phyloP scores from a whole-genome alignment of 441 rosid genomes.

The Lepidium campestre region DNA sequence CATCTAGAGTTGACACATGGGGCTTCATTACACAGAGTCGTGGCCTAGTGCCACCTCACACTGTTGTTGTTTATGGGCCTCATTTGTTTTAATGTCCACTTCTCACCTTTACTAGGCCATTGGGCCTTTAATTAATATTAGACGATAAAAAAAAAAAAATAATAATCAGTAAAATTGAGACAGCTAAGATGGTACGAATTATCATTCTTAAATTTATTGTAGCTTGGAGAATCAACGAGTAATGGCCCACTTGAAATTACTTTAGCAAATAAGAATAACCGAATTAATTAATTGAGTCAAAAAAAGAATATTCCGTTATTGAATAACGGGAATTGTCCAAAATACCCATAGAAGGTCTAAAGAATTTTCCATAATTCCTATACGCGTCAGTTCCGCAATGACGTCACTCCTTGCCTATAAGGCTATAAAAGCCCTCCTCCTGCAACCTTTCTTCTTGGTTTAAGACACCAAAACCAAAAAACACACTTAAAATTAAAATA shows the following conservation, averaged over 20 bases:
- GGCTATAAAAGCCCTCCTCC: slow-evolving; percentile 18
- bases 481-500: neutral
- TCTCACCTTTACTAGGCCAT: too few species aligned
- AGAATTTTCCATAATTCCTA: slow-evolving; percentile 4
- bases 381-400: slow-evolving; percentile 21
- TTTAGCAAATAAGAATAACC: neutral
- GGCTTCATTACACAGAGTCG: too few species aligned
- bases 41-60: too few species aligned
- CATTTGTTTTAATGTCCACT: too few species aligned
- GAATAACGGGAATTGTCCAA: slow-evolving; percentile 18
- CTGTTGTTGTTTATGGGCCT: too few species aligned
- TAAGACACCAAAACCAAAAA: slow-evolving; percentile 15
- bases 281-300: neutral
- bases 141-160: too few species aligned
- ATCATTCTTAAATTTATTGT: neutral
- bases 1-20: too few species aligned
- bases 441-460: slow-evolving; percentile 24
- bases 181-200: neutral
- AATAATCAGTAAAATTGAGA: too few species aligned
- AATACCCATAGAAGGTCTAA: slow-evolving; percentile 10
- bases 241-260: neutral
- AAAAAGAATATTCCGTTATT: slow-evolving; percentile 20
- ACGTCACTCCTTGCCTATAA: slow-evolving; percentile 21
- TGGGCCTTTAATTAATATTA: too few species aligned
- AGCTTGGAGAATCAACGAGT: neutral